These are phyloP conservation scores for Chiua virens DNA, from an alignment of 768 basidiomycete species.

Conservation along the genomic window DNA sequence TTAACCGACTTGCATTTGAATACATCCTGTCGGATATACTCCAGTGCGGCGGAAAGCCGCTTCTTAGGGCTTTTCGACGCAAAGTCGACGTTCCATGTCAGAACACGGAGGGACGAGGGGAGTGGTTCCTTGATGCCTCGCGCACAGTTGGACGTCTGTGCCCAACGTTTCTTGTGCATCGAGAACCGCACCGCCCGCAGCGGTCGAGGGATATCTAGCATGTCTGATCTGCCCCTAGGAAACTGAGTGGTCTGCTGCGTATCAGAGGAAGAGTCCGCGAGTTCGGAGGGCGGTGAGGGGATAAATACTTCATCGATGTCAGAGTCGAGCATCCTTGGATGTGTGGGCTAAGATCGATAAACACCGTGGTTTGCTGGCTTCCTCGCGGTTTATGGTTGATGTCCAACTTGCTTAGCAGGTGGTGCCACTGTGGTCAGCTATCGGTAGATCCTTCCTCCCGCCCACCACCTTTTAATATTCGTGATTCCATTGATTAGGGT, in stretches of 20 bases:
- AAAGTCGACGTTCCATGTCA: conserved; percentile 77
- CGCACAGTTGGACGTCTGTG: conserved; percentile 36
- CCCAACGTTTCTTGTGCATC: conserved; percentile 32
- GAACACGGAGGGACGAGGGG: conserved; percentile 49
- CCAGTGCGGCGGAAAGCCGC: conserved; percentile 50
- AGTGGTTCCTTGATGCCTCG: conserved; percentile 34
- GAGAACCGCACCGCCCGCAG: conserved; percentile 34
- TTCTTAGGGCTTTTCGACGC: conserved; percentile 33
- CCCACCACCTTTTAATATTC: conserved; percentile 15
- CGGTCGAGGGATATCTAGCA: conserved; percentile 28
- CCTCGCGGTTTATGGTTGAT: conserved; percentile 12
- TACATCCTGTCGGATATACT: conserved; percentile 54
- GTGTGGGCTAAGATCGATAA: conserved; percentile 12
- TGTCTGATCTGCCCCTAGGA: conserved; percentile 15
- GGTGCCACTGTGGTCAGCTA: background rate
- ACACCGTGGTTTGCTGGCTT: background rate
- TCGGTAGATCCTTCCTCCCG: background rate
- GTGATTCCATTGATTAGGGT: conserved; percentile 1
- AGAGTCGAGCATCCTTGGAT: conserved; percentile 23
- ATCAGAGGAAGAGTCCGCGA: conserved; percentile 27
- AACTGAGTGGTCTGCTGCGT: conserved; percentile 21
- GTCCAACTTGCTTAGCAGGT: background rate
- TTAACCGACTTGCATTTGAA: conserved; percentile 43
- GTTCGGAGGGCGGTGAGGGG: conserved; percentile 29
- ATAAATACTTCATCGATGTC: conserved; percentile 32